These are phyloP conservation scores for Rhizopogon sp. DNA, from an alignment of 768 basidiomycete genomes.

Conservation along the genomic window DNA sequence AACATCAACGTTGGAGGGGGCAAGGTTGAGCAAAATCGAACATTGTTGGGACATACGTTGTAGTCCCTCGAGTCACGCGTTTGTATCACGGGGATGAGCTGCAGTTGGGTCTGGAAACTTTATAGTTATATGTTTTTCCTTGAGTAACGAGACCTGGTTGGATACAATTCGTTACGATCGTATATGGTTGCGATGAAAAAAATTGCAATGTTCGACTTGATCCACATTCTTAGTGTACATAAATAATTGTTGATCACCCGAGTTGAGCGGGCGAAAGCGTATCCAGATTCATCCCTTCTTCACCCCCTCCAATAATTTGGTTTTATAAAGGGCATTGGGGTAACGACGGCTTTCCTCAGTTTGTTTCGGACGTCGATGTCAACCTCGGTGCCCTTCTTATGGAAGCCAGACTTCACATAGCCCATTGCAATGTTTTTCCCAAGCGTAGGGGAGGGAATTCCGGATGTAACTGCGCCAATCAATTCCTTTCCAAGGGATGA, in stretches of 20 bases:
- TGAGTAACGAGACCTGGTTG: background rate
- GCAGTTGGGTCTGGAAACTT: background rate
- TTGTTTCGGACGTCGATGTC: conserved; percentile 83
- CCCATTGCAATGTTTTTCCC: conserved; percentile 96
- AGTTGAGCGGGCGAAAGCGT: background rate
- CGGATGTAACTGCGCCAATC: conserved; percentile 85
- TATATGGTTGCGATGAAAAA: background rate
- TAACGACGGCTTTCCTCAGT: conserved; percentile 65
- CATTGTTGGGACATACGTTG: conserved; percentile 1
- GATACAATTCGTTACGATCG: background rate
- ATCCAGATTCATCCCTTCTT: background rate
- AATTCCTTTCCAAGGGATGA: conserved; percentile 46
- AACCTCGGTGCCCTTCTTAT: conserved; percentile 88
- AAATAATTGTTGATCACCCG: background rate
- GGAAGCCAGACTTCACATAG: conserved; percentile 74
- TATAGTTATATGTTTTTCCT: background rate
- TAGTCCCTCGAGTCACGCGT: background rate
- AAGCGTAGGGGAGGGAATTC: conserved; percentile 90
- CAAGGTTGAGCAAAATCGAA: conserved; percentile 10
- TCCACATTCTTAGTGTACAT: background rate
- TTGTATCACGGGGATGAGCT: background rate
- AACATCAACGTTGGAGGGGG: conserved; percentile 7
- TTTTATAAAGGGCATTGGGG: conserved; percentile 85
- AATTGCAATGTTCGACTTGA: background rate
- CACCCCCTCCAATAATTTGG: conserved; percentile 75